These are phyloP conservation scores for Emiliania huxleyi DNA, from an alignment of 78 protist species.

Conservation along the genomic window DNA sequence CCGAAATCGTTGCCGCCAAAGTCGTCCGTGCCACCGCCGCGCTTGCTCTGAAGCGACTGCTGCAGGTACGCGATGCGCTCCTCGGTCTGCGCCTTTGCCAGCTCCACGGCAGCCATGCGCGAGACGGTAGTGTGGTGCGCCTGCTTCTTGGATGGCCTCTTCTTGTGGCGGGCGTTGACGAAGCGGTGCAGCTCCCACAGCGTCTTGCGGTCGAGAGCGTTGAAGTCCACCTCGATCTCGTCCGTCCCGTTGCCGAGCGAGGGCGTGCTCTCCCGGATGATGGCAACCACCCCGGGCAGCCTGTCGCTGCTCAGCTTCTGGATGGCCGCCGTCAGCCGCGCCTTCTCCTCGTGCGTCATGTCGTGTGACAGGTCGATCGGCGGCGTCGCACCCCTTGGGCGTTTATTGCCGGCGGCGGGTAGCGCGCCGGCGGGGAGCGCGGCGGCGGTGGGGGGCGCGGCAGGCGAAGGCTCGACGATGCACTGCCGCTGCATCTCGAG, in stretches of 20 bases:
- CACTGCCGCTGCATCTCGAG: not conserved
- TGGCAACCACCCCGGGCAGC: not conserved
- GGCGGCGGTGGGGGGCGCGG: not conserved
- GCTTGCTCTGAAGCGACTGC: no score
- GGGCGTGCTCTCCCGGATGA: not conserved
- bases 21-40: no score
- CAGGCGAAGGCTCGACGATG: not conserved
- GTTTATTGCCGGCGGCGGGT: no score
- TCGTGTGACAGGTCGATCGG: no score
- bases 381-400: no score
- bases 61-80: not conserved
- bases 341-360: not conserved
- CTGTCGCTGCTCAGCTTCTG: not conserved
- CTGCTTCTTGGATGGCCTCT: not conserved
- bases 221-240: slow-evolving; percentile 1
- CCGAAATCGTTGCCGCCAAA: no score
- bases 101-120: not conserved
- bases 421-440: not conserved
- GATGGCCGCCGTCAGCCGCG: not conserved
- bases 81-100: not conserved
- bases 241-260: not conserved
- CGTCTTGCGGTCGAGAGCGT: not conserved
- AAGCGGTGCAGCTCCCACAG: not conserved
- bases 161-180: no score
- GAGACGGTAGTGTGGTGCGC: not conserved